Conservation (phyloP, 2,329 filamentous ascomycete genomes). For the Aspergillus costaricaensis region DNA sequence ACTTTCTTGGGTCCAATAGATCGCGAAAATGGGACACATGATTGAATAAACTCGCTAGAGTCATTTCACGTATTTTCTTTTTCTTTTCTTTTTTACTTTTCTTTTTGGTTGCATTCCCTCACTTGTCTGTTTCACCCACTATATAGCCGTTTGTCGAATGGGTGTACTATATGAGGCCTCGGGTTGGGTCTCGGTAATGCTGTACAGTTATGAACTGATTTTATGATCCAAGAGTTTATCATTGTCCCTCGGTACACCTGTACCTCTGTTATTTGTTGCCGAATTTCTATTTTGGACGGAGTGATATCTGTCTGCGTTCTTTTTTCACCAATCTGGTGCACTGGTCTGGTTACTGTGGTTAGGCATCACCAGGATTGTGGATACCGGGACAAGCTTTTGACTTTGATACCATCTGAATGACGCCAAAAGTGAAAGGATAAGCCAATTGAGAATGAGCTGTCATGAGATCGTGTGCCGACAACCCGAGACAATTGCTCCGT, state of each 20-base stretch:
- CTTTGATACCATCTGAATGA: not conserved
- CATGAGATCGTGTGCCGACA: not conserved
- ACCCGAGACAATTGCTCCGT: not conserved
- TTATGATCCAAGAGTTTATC: not conserved
- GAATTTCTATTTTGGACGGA: not conserved
- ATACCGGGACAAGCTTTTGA: not conserved
- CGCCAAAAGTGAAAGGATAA: not conserved
- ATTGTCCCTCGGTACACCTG: not conserved
- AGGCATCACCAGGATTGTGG: not conserved
- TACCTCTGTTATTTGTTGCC: not conserved
- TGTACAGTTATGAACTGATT: constrained; percentile 1
- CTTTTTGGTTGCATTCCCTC: constrained; percentile 4
- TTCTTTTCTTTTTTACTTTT: not conserved
- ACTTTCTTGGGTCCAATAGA: constrained; percentile 51
- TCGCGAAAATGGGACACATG: constrained; percentile 87
- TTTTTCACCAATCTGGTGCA: not conserved
- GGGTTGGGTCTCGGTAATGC: not conserved
- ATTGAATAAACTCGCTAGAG: constrained; percentile 39
- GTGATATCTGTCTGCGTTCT: not conserved
- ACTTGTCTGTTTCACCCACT: constrained; percentile 2
- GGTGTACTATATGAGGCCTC: constrained; percentile 1
- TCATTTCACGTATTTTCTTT: not conserved
- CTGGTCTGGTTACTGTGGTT: not conserved
- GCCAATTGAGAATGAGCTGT: not conserved
- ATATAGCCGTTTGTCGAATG: not conserved